Percentiles rank a stretch among this genome's conserved stretches.
Conservation (phyloP, 2,329 filamentous ascomycete species). For the Diaporthe sp. region DNA sequence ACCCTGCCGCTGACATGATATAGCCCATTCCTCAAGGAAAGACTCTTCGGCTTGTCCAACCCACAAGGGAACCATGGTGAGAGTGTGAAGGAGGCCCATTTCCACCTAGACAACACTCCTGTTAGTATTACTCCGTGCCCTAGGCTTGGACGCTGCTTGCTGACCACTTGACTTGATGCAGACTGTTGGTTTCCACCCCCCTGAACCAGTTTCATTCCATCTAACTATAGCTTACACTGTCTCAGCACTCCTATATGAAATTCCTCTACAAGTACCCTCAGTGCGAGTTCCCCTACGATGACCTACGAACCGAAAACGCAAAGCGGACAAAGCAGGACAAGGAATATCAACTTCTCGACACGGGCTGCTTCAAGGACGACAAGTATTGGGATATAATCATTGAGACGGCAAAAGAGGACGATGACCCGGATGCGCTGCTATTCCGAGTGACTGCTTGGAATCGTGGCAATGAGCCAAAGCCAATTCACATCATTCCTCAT, state of each 20-base stretch:
- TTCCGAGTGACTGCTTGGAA: slow-evolving; percentile 98
- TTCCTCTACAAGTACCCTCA: slow-evolving; percentile 98
- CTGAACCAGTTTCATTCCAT: not conserved
- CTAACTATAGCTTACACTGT: slow-evolving; percentile 39
- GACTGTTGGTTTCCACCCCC: slow-evolving; percentile 56
- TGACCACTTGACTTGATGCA: slow-evolving; percentile 46
- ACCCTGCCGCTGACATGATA: slow-evolving; percentile 52
- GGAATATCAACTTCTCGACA: slow-evolving; percentile 94
- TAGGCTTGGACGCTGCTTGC: slow-evolving; percentile 40
- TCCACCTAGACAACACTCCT: slow-evolving; percentile 95
- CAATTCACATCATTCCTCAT: slow-evolving; percentile 92
- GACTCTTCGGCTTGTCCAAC: slow-evolving; percentile 94
- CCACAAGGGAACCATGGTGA: slow-evolving; percentile 98
- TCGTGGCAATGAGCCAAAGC: slow-evolving; percentile 88
- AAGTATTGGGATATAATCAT: slow-evolving; percentile 98
- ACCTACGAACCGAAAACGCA: slow-evolving; percentile 87
- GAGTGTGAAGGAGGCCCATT: slow-evolving; percentile 96
- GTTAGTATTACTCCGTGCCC: slow-evolving; percentile 50
- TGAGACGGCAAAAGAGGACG: slow-evolving; percentile 93
- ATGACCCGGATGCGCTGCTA: slow-evolving; percentile 90
- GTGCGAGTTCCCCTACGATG: slow-evolving; percentile 89
- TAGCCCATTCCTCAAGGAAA: slow-evolving; percentile 93
- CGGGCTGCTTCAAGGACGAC: slow-evolving; percentile 87
- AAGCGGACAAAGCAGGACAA: slow-evolving; percentile 79
- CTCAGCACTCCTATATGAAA: slow-evolving; percentile 97